phyloP scores from a whole-genome alignment of 257 asterid genomes.

The Coffea canephora region DNA sequence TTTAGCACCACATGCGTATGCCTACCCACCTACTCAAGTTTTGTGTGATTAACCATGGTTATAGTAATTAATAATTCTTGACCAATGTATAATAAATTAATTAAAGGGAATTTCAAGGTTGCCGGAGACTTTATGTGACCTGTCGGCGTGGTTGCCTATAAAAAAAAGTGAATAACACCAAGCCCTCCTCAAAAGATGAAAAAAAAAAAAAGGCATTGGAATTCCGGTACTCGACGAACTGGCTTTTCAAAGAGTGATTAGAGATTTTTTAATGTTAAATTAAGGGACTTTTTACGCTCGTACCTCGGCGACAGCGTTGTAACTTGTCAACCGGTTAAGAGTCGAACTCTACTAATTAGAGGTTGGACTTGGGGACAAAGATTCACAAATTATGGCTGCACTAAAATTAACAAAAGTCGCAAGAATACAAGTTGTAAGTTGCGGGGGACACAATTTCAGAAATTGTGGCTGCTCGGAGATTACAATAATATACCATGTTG shows the following conservation, averaged over 20 bases:
- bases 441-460: constrained; percentile 17
- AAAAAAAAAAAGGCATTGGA: constrained; percentile 2
- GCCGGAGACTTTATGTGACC: constrained; percentile 17
- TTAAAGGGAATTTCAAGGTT: constrained; percentile 12
- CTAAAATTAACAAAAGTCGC: neutral
- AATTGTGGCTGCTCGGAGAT: constrained; percentile 9
- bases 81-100: neutral
- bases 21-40: too few species aligned
- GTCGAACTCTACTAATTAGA: constrained; percentile 3
- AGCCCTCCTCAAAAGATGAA: constrained; percentile 20
- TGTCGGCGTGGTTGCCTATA: constrained; percentile 15
- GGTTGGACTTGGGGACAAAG: constrained; percentile 18
- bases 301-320: neutral
- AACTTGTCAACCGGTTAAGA: neutral
- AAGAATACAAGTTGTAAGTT: constrained; percentile 8
- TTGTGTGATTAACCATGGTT: neutral
- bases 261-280: neutral
- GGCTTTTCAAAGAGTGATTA: neutral
- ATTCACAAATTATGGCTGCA: constrained; percentile 16
- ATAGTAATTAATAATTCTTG: neutral
- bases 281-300: neutral
- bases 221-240: neutral
- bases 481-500: neutral
- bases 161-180: constrained; percentile 4
- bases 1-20: neutral